Conservation (phyloP, 2,329 filamentous ascomycete species). For the Colletotrichum siamense region DNA sequence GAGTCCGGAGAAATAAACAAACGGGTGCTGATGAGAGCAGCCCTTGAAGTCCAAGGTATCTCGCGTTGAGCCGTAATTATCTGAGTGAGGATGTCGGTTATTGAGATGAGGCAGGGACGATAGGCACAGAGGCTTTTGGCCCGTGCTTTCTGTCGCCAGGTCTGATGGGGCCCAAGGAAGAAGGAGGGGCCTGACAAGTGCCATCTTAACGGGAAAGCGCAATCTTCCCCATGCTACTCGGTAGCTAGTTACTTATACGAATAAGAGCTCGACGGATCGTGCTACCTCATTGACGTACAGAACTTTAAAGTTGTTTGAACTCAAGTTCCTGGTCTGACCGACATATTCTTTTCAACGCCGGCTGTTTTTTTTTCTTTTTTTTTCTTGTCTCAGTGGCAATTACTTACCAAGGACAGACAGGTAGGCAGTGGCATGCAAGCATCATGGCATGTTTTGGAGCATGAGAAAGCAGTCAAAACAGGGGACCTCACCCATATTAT, state of each 20-base stretch:
- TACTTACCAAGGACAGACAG: neutral
- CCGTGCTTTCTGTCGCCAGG: neutral
- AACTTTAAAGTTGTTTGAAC: neutral
- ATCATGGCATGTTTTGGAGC: neutral
- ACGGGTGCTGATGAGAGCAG: neutral
- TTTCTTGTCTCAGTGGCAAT: neutral
- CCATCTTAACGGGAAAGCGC: neutral
- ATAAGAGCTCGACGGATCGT: neutral
- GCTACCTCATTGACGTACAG: neutral
- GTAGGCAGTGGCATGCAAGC: neutral
- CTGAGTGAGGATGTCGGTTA: neutral
- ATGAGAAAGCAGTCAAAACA: neutral
- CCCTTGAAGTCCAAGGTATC: neutral
- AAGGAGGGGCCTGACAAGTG: neutral
- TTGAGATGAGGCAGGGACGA: neutral
- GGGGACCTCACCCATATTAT: neutral
- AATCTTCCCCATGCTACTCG: neutral
- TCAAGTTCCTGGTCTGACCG: neutral
- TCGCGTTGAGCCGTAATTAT: neutral
- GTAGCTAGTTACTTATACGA: neutral
- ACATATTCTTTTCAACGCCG: neutral
- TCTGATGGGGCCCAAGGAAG: neutral
- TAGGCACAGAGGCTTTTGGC: neutral
- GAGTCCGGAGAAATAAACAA: neutral
- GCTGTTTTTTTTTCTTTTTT: neutral